Evolutionary conservation across 2,329 filamentous ascomycete species (phyloP), one percentile per base, ranked within the genome.

Genomic region (Microascus cirrosus): DNA sequence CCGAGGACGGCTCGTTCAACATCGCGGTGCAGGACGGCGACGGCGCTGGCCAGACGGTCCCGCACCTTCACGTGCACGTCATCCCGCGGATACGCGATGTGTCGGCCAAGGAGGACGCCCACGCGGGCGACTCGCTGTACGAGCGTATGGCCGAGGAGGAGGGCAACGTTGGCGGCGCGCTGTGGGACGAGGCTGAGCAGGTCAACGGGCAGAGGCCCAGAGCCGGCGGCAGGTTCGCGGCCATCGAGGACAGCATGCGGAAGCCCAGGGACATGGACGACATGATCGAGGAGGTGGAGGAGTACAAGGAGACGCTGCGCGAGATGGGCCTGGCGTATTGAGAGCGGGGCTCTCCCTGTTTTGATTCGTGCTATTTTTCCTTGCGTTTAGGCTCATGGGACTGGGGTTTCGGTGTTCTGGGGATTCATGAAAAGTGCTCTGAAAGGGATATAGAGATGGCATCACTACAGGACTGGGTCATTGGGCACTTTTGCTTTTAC

Each of bases 21-120:
- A 85, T 99, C 55, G 92, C 93, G 0, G 81, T 99, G n/a, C 94
- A 99, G 70, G 94, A 99, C 70, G 94, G 94, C 22, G 75, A 78
- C 35, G 90, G 91, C 60, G 90, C 94, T 1, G 94, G 94, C 0
- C 94, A 99, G 79, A 96, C 90, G 59, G 93, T 99, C 52, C 79
- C 90, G 10, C 94, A 99, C 73, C 84, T 96, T 15, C 94, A 99
- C 73, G 88, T 91, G 28, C 94, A 99, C 74, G 82, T 96, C 54
- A 93, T 96, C 57, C 92, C 92, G 22, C 77, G 92, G 39, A 76
- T 75, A 59, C 75, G 74, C 59, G 80, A 84, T 45, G 78, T 84
- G 68, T 78, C 69, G 68, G 74, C 65, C 35, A 71, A 72, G 61
- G 63, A 67, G 60, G 57, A 68, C 69, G 5, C 67, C 62, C 77